Conservation (phyloP, 768 basidiomycete species). For the Tylopilus intermedius region DNA sequence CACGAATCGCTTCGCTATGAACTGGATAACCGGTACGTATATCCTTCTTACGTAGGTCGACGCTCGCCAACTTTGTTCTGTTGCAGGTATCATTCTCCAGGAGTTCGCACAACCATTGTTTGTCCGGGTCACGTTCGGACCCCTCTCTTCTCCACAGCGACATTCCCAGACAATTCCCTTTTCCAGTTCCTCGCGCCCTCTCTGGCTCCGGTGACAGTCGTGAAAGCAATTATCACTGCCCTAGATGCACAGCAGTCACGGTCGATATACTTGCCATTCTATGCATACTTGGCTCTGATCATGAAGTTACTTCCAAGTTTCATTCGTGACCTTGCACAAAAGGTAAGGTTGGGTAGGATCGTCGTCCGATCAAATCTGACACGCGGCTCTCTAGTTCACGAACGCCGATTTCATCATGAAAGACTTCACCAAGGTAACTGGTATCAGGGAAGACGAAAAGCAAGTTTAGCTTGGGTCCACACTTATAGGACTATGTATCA, state of each 20-base stretch:
- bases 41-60: background rate
- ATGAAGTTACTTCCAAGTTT: conserved; percentile 64
- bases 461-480: conserved; percentile 7
- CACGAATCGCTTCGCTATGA: conserved; percentile 87
- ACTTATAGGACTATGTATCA: background rate
- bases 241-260: conserved; percentile 77
- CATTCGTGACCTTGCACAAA: conserved; percentile 67
- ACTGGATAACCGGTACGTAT: conserved; percentile 66
- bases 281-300: conserved; percentile 53
- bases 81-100: conserved; percentile 61
- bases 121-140: conserved; percentile 78
- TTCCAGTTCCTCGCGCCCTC: conserved; percentile 76
- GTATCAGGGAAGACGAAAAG: conserved; percentile 53
- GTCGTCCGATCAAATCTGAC: conserved; percentile 7
- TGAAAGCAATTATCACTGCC: conserved; percentile 76
- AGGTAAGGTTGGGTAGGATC: conserved; percentile 41
- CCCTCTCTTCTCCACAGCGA: conserved; percentile 63
- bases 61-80: background rate
- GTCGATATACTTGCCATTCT: conserved; percentile 70
- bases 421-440: conserved; percentile 61
- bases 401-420: conserved; percentile 70
- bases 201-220: conserved; percentile 65
- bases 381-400: conserved; percentile 42
- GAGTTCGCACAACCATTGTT: conserved; percentile 84
- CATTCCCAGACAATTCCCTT: conserved; percentile 44